A percentile compares a stretch with the other conserved stretches of the same genome.
phyloP scores from a whole-genome alignment of 306 rosid genomes.

The Prunus fruticosa region DNA sequence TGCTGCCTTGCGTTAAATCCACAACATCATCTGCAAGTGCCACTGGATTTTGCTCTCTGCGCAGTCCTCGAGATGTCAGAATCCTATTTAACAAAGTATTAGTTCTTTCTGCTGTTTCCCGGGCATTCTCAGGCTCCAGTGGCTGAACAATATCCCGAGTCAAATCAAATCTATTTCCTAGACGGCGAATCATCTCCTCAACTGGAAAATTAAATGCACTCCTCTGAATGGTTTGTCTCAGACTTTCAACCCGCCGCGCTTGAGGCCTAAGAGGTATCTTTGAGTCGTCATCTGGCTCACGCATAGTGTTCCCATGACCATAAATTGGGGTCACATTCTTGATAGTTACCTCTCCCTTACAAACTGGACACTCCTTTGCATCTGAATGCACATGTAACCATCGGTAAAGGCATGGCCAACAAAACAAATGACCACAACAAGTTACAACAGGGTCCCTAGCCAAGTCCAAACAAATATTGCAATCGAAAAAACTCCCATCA shows the following conservation, averaged over 20 bases:
- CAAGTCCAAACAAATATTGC: slow-evolving; percentile 90
- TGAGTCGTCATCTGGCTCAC: slow-evolving; percentile 59
- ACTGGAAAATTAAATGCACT: slow-evolving; percentile 55
- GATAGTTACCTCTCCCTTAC: slow-evolving; percentile 85
- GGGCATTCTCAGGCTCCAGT: slow-evolving; percentile 44
- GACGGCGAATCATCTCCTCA: slow-evolving; percentile 88
- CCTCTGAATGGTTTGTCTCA: slow-evolving; percentile 80
- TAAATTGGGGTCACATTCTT: slow-evolving; percentile 82
- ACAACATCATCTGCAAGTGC: slow-evolving; percentile 49
- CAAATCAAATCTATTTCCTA: slow-evolving; percentile 76
- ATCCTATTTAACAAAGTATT: slow-evolving; percentile 62
- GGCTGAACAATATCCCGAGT: slow-evolving; percentile 51
- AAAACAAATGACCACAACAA: slow-evolving; percentile 94
- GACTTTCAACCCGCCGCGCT: slow-evolving; percentile 85
- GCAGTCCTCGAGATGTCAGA: slow-evolving; percentile 66
- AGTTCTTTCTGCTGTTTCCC: slow-evolving; percentile 57
- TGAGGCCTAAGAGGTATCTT: slow-evolving; percentile 77
- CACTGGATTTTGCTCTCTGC: slow-evolving; percentile 63
- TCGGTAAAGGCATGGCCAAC: slow-evolving; percentile 89
- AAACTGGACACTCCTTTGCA: slow-evolving; percentile 91
- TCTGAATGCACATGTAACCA: slow-evolving; percentile 87
- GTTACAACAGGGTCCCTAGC: slow-evolving; percentile 93
- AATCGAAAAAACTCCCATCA: slow-evolving; percentile 90
- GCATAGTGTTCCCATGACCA: slow-evolving; percentile 65
- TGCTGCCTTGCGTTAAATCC: slow-evolving; percentile 49